These are phyloP conservation scores for Venturia aucupariae DNA, from an alignment of 2,329 filamentous ascomycete species.

Conservation along the genomic window DNA sequence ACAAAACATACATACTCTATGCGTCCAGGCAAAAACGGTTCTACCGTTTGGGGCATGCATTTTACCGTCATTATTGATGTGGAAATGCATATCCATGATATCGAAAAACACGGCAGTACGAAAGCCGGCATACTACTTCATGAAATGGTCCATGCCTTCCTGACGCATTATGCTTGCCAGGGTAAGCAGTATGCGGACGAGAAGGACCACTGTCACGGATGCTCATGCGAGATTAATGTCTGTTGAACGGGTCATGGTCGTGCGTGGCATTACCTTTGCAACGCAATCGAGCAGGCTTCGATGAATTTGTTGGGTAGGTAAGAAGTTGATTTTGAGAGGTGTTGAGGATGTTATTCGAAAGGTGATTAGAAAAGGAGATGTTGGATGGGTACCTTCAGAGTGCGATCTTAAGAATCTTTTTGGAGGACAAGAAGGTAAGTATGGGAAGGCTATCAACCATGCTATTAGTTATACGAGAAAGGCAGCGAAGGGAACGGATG, in stretches of 20 bases:
- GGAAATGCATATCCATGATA: no score
- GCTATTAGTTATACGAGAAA: neutral
- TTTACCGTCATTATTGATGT: no score
- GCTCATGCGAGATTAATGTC: no score
- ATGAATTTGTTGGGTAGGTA: neutral
- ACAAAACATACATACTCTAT: no score
- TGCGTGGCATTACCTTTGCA: neutral
- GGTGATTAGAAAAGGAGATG: neutral
- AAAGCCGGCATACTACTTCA: no score
- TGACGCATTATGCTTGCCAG: no score
- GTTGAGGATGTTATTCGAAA: neutral
- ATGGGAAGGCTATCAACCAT: neutral
- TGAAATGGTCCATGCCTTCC: no score
- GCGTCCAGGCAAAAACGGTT: no score
- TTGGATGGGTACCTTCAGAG: neutral
- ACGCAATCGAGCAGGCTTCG: neutral
- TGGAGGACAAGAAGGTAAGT: neutral
- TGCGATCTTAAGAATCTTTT: neutral
- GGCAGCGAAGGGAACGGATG: neutral
- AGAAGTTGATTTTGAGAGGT: neutral
- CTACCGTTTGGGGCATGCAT: no score
- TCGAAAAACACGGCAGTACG: no score
- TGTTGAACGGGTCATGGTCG: neutral
- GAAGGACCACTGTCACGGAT: no score
- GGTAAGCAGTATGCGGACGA: no score